Conservation (phyloP, 2,329 filamentous ascomycete species). For the Emericellopsis atlantica region DNA sequence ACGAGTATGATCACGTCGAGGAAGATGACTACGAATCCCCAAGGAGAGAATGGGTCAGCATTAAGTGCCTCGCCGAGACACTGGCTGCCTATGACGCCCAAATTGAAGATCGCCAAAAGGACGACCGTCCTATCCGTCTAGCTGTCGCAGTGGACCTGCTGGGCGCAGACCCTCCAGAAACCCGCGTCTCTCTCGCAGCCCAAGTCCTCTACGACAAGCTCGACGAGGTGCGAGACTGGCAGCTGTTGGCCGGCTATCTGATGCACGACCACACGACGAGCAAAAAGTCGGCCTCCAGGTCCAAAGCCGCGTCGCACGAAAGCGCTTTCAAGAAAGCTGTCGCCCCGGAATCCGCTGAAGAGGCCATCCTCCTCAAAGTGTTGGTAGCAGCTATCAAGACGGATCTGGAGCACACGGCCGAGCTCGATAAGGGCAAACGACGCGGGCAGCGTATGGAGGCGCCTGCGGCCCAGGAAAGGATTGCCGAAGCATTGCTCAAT, state of each 20-base stretch:
- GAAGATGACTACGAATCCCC: conserved; percentile 67
- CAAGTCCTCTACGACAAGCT: conserved; percentile 78
- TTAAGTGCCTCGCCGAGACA: conserved; percentile 81
- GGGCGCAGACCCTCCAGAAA: conserved; percentile 57
- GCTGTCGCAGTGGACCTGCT: conserved; percentile 42
- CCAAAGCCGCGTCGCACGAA: conserved; percentile 40
- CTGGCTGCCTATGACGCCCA: conserved; percentile 71
- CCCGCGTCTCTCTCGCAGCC: conserved; percentile 73
- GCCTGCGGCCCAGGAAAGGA: conserved; percentile 62
- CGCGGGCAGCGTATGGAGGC: conserved; percentile 49
- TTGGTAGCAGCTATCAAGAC: conserved; percentile 72
- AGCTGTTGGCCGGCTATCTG: conserved; percentile 77
- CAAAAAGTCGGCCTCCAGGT: conserved; percentile 37
- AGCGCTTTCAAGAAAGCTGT: conserved; percentile 57
- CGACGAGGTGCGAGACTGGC: conserved; percentile 74
- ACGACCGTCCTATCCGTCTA: conserved; percentile 28
- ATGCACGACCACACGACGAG: conserved; percentile 78
- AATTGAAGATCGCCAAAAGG: conserved; percentile 41
- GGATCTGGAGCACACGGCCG: conserved; percentile 52
- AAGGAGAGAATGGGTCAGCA: conserved; percentile 73
- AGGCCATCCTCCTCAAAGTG: conserved; percentile 76
- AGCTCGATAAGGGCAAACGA: conserved; percentile 49
- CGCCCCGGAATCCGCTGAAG: conserved; percentile 63
- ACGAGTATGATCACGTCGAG: conserved; percentile 62
- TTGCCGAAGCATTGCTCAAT: conserved; percentile 63